Evolutionary conservation across 2,329 filamentous ascomycete species (phyloP), one percentile per base, ranked within the genome.

Genomic region (Trichoderma arundinaceum): DNA sequence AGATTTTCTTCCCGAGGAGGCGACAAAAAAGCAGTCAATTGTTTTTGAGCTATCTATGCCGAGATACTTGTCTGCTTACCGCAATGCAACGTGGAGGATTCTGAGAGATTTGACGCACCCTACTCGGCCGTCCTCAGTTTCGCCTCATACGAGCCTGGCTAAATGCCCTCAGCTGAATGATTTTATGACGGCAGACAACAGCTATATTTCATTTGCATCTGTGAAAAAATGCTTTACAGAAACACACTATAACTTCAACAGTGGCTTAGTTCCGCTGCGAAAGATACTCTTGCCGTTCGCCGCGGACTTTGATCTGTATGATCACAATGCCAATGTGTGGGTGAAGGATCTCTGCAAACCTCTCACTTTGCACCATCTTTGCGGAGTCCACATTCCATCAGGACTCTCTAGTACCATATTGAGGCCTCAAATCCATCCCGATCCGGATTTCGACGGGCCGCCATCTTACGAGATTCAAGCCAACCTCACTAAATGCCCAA

Each of bases 401-500:
- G 7, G 64, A 17, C 54, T 61, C 7, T n/a, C n/a, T 39, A 2
- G 66, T 0, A 73, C 35, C 10, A 39, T 57, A 1, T 8, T 68
- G 6, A 35, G 3, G 15, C 52, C 32, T 5, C 3, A 51, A 2
- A 38, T 7, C 1, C 28, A 53, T 9, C 65, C 57, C 0, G 33
- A 17, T 1, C 17, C 22, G 32, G 15, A 17, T 32, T 4, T 59
- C 3, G 38, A 53, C 15, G 65, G 65, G 12, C 60, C 43, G n/a
- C 49, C 65, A 78, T 89, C 86, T 0, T 86, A 87, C 66, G 76
- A 83, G 7, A 77, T 84, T 0, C 74, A 86, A 39, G 82, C 85
- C 0, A 84, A 76, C 12, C 82, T 84, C 38, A 73, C 77, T 0
- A 73, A 73, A 1, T 86, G 86, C 52, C 84, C 86, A 0, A 46